Percentiles rank a stretch among this genome's conserved stretches.
Evolutionary conservation across 176 grass and related monocot genomes (phyloP).

Genomic region (Phoenix roebelenii): DNA sequence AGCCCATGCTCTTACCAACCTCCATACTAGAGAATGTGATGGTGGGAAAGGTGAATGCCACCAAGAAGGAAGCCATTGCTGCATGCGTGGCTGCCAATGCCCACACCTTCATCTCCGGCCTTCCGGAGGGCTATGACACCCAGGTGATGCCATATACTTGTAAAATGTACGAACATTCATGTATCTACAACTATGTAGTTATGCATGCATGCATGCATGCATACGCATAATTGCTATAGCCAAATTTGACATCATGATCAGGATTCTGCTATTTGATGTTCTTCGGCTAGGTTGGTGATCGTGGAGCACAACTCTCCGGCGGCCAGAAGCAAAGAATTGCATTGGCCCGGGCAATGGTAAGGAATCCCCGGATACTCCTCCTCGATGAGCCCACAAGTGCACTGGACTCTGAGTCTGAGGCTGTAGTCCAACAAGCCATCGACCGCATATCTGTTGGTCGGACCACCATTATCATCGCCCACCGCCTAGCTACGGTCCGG

Average conservation of each 20-base stretch:
- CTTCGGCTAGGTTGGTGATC: conserved; percentile 42
- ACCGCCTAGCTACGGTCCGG: conserved; percentile 52
- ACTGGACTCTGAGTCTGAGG: conserved; percentile 53
- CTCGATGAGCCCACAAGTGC: conserved; percentile 71
- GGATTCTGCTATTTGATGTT: no score
- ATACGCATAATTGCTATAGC: no score
- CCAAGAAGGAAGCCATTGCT: conserved; percentile 30
- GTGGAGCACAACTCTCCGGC: conserved; percentile 49
- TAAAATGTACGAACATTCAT: no score
- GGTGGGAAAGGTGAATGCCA: conserved; percentile 49
- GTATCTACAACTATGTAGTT: no score
- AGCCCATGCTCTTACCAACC: conserved; percentile 46
- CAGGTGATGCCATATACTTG: conserved; percentile 21
- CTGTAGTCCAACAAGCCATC: conserved; percentile 53
- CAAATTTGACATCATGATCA: no score
- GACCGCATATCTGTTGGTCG: conserved; percentile 31
- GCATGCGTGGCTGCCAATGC: conserved; percentile 45
- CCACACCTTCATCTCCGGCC: conserved; percentile 39
- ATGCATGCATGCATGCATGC: no score
- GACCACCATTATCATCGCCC: conserved; percentile 50
- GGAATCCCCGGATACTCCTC: conserved; percentile 50
- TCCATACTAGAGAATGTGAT: conserved; percentile 70
- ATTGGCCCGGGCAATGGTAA: conserved; percentile 44
- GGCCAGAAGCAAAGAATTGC: conserved; percentile 76
- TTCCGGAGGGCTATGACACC: conserved; percentile 56